Evolutionary conservation across 2,329 filamentous ascomycete species (phyloP).

Genomic region (Elsinoe arachidis): DNA sequence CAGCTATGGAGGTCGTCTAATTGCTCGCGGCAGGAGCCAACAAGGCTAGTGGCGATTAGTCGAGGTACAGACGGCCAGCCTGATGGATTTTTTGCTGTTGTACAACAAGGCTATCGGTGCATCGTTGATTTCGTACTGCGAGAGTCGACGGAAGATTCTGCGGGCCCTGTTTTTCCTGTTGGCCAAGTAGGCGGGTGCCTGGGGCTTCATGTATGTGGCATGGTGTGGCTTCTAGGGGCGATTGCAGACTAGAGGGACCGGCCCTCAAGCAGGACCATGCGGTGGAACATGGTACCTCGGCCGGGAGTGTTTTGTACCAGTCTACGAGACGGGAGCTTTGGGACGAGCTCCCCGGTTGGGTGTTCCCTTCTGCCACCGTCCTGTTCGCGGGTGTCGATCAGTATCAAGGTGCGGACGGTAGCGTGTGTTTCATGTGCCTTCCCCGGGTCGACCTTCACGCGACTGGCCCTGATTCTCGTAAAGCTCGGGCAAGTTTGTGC

Average conservation of each 20-base stretch:
- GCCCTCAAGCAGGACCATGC: background rate
- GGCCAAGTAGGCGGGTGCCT: slow-evolving; percentile 1
- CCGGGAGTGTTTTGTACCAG: slow-evolving; percentile 10
- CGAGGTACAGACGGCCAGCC: background rate
- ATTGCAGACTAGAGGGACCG: background rate
- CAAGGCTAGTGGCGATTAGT: slow-evolving; percentile 11
- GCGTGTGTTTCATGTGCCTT: slow-evolving; percentile 12
- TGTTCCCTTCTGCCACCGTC: background rate
- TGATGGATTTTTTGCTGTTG: background rate
- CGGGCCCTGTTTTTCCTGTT: background rate
- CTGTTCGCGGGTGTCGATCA: slow-evolving; percentile 5
- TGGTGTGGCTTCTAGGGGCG: background rate
- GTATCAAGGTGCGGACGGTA: slow-evolving; percentile 6
- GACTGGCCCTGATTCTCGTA: slow-evolving; percentile 10
- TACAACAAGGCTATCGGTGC: slow-evolving; percentile 7
- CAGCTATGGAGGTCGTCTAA: slow-evolving; percentile 5
- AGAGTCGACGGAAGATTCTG: background rate
- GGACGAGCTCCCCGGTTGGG: background rate
- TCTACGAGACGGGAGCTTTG: background rate
- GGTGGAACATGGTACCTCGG: slow-evolving; percentile 6
- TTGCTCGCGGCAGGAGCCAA: slow-evolving; percentile 3
- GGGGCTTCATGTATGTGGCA: slow-evolving; percentile 9
- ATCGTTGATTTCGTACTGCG: background rate
- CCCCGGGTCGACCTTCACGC: slow-evolving; percentile 1
- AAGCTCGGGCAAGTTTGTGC: slow-evolving; percentile 10